Conservation (phyloP, 2,329 filamentous ascomycete species). For the Cercospora sesami region DNA sequence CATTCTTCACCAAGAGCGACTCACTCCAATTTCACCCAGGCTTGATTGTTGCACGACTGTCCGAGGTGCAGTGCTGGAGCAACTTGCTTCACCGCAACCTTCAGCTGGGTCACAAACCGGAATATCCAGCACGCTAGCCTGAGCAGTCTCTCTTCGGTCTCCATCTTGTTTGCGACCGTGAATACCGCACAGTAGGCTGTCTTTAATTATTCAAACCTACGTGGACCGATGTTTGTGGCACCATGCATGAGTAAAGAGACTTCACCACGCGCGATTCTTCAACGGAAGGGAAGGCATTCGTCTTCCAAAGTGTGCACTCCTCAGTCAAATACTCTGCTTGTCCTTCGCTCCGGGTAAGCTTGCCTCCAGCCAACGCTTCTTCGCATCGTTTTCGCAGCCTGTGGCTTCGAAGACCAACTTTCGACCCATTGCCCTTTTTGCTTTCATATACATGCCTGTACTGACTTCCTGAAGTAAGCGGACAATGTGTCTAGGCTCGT, state of each 20-base stretch:
- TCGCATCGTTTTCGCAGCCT: not conserved
- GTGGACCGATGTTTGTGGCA: too few relatives aligned
- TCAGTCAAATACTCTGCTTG: too few relatives aligned
- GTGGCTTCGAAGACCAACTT: not conserved
- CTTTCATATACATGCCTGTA: not conserved
- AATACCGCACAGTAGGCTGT: not conserved
- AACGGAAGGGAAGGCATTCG: too few relatives aligned
- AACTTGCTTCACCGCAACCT: too few relatives aligned
- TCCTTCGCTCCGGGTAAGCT: not conserved
- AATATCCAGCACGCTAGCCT: not conserved
- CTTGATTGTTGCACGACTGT: too few relatives aligned
- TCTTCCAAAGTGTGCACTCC: too few relatives aligned
- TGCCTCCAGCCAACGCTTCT: not conserved
- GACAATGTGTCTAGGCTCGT: not conserved
- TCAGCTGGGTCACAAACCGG: too few relatives aligned
- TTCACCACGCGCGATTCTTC: too few relatives aligned
- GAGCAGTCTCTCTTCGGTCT: not conserved
- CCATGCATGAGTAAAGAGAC: too few relatives aligned
- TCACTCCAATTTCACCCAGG: too few relatives aligned
- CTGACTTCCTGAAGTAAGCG: not conserved
- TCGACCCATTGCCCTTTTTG: not conserved
- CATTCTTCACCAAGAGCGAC: too few relatives aligned
- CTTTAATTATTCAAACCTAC: not conserved
- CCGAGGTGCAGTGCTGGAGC: too few relatives aligned
- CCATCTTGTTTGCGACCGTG: not conserved